phyloP scores from a whole-genome alignment of 805 yeast genomes.

The Cyberlindnera sargentensis region DNA sequence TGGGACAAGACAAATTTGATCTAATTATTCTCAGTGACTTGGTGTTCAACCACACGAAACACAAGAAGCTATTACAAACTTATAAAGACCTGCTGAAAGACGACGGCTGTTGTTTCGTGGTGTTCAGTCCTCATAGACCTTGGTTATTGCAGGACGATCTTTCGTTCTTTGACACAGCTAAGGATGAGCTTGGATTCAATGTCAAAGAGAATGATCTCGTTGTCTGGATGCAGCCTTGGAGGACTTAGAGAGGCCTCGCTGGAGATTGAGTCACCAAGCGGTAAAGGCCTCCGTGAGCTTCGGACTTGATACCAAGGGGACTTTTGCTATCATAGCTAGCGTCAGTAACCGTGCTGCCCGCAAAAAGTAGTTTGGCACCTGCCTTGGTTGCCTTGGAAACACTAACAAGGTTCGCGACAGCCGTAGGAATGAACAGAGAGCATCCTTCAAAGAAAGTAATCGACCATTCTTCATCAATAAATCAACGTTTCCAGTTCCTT shows the following conservation, averaged over 20 bases:
- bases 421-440: not conserved
- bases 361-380: not conserved
- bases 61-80: conserved; percentile 58
- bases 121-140: conserved; percentile 93
- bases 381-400: not conserved
- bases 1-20: conserved; percentile 52
- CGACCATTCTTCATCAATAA: not conserved
- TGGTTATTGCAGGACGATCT: conserved; percentile 63
- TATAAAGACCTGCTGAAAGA: conserved; percentile 48
- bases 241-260: not conserved
- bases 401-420: not conserved
- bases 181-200: conserved; percentile 50
- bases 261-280: not conserved
- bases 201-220: conserved; percentile 69
- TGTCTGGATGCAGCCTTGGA: conserved; percentile 43
- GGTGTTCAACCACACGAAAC: conserved; percentile 92
- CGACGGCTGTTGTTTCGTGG: conserved; percentile 70
- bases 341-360: not conserved
- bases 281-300: not conserved
- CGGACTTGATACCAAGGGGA: not conserved
- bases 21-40: conserved; percentile 79
- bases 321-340: not conserved
- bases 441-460: not conserved
- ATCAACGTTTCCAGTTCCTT: not conserved
- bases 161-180: conserved; percentile 68